A percentile compares a stretch with the other conserved stretches of the same genome.
Conservation (phyloP, 805 yeast genomes). For the Sugiyamaella americana region DNA sequence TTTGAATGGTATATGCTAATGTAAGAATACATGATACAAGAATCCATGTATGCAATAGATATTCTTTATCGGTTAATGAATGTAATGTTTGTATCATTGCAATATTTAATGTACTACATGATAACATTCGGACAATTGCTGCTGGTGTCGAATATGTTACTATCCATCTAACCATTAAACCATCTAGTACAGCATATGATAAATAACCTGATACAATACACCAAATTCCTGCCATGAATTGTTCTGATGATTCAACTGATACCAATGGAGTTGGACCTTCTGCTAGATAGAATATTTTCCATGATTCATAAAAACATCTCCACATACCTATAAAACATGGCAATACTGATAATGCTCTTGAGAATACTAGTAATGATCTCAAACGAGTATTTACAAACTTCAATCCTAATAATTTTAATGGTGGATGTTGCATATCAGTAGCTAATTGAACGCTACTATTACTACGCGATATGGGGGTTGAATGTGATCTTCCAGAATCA, state of each 20-base stretch:
- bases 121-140: constrained; percentile 78
- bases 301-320: constrained; percentile 33
- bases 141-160: constrained; percentile 85
- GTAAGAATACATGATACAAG: constrained; percentile 81
- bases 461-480: constrained; percentile 12
- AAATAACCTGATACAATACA: constrained; percentile 82
- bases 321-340: constrained; percentile 53
- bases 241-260: constrained; percentile 67
- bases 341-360: constrained; percentile 59
- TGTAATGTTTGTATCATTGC: constrained; percentile 64
- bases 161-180: constrained; percentile 86
- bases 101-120: constrained; percentile 69
- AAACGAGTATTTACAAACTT: constrained; percentile 68
- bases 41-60: constrained; percentile 86
- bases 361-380: constrained; percentile 68
- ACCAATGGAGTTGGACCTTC: constrained; percentile 38
- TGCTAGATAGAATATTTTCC: constrained; percentile 22
- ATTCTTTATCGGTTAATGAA: constrained; percentile 59
- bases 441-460: constrained; percentile 12
- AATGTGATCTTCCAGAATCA: neutral
- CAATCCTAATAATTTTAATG: constrained; percentile 56
- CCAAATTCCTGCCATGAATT: constrained; percentile 84
- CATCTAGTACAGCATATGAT: constrained; percentile 78
- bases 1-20: constrained; percentile 72
- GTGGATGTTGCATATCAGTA: constrained; percentile 18